phyloP scores from a whole-genome alignment of 2,329 filamentous ascomycete genomes.

The Penicillium glabrum region DNA sequence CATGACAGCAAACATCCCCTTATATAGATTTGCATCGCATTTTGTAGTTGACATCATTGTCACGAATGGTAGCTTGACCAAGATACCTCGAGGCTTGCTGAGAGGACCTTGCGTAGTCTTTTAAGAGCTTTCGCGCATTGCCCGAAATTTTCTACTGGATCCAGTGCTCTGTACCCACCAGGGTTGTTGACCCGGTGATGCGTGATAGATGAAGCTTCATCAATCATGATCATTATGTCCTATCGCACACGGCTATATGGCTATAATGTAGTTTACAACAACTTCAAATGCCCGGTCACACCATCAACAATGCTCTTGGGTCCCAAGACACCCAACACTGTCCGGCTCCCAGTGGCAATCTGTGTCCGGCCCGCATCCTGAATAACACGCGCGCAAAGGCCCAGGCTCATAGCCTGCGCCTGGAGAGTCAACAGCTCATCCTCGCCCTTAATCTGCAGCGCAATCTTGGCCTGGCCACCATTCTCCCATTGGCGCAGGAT shows the following conservation, averaged over 20 bases:
- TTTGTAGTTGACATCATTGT: not conserved
- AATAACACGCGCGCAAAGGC: slow-evolving; percentile 85
- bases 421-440: slow-evolving; percentile 75
- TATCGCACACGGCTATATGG: not conserved
- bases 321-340: slow-evolving; percentile 80
- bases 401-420: slow-evolving; percentile 76
- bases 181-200: not conserved
- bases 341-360: slow-evolving; percentile 89
- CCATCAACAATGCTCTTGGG: slow-evolving; percentile 84
- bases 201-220: slow-evolving; percentile 6
- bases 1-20: slow-evolving; percentile 71
- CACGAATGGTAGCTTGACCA: not conserved
- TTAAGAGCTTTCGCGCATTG: not conserved
- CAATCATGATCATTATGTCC: slow-evolving; percentile 20
- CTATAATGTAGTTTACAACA: slow-evolving; percentile 58
- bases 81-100: not conserved
- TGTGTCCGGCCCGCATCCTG: slow-evolving; percentile 96
- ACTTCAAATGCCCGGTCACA: slow-evolving; percentile 80
- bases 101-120: not conserved
- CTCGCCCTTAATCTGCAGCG: slow-evolving; percentile 82
- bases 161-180: not conserved
- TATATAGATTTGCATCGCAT: slow-evolving; percentile 2
- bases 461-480: slow-evolving; percentile 87
- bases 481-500: slow-evolving; percentile 83
- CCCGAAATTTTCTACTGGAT: not conserved